These are phyloP conservation scores for Xylaria multiplex DNA, from an alignment of 2,329 filamentous ascomycete genomes.

Conservation along the genomic window DNA sequence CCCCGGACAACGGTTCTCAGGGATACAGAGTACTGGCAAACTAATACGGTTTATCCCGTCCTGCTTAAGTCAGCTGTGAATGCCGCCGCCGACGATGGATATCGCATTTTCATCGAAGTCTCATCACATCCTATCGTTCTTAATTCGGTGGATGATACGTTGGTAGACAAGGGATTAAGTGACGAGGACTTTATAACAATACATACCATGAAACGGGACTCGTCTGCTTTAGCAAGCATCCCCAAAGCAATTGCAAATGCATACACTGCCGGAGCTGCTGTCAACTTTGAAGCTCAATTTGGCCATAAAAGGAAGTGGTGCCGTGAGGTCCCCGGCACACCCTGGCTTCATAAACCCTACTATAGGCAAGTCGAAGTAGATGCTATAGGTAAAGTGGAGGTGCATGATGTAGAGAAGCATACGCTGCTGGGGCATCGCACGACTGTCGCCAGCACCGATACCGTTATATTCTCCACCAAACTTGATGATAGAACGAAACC, in stretches of 20 bases:
- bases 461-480: slow-evolving; percentile 49
- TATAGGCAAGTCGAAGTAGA: slow-evolving; percentile 43
- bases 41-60: slow-evolving; percentile 54
- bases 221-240: slow-evolving; percentile 33
- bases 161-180: slow-evolving; percentile 44
- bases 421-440: slow-evolving; percentile 49
- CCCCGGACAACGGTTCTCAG: slow-evolving; percentile 41
- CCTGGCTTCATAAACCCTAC: slow-evolving; percentile 42
- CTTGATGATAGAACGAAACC: slow-evolving; percentile 53
- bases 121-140: slow-evolving; percentile 55
- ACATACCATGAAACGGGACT: slow-evolving; percentile 48
- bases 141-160: slow-evolving; percentile 55
- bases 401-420: slow-evolving; percentile 51
- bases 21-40: slow-evolving; percentile 51
- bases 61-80: slow-evolving; percentile 50
- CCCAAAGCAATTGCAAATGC: slow-evolving; percentile 3
- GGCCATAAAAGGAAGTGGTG: slow-evolving; percentile 24
- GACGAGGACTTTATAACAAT: slow-evolving; percentile 48
- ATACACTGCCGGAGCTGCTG: slow-evolving; percentile 10
- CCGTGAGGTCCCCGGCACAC: slow-evolving; percentile 38
- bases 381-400: background rate
- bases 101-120: slow-evolving; percentile 54
- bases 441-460: slow-evolving; percentile 46
- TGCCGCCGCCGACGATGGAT: slow-evolving; percentile 49
- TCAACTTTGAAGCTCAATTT: slow-evolving; percentile 24